These are phyloP conservation scores for Phycomyces nitens DNA, from an alignment of 192 early-diverging fungal species.

Conservation along the genomic window DNA sequence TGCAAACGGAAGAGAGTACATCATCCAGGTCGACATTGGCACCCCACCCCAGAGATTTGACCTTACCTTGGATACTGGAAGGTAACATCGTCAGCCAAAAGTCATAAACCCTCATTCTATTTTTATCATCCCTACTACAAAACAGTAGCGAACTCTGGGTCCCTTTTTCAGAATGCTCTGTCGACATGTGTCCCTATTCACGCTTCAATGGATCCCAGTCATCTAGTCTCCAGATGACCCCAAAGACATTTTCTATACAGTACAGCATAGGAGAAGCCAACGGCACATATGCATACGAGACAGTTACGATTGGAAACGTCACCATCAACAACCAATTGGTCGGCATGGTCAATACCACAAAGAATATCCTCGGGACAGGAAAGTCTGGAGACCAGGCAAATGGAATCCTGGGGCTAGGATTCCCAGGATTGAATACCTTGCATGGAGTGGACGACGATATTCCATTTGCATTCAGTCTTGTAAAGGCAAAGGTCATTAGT, in stretches of 20 bases:
- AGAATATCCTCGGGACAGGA: constrained; percentile 19
- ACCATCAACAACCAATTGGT: constrained; percentile 19
- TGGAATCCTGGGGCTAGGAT: constrained; percentile 36
- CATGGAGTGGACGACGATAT: constrained; percentile 3
- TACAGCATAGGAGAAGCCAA: constrained; percentile 33
- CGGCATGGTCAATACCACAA: constrained; percentile 23
- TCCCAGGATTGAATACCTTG: constrained; percentile 12
- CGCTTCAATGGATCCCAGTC: constrained; percentile 23
- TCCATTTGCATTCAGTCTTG: constrained; percentile 23
- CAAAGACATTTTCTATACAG: constrained; percentile 12
- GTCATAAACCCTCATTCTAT: too few species aligned
- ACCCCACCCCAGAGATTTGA: constrained; percentile 89
- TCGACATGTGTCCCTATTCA: constrained; percentile 13
- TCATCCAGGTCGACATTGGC: constrained; percentile 65
- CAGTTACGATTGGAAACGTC: constrained; percentile 17
- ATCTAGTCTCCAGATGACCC: constrained; percentile 20
- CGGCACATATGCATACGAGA: constrained; percentile 29
- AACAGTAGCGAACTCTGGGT: constrained; percentile 37
- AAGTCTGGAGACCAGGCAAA: constrained; percentile 15
- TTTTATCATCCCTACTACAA: too few species aligned
- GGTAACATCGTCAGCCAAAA: too few species aligned
- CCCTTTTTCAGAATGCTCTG: constrained; percentile 20
- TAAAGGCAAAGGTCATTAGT: constrained; percentile 3
- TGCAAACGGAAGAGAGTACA: constrained; percentile 20
- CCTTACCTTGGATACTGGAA: constrained; percentile 85